Conservation (phyloP, 306 rosid genomes). For the Sicyos baderoa region DNA sequence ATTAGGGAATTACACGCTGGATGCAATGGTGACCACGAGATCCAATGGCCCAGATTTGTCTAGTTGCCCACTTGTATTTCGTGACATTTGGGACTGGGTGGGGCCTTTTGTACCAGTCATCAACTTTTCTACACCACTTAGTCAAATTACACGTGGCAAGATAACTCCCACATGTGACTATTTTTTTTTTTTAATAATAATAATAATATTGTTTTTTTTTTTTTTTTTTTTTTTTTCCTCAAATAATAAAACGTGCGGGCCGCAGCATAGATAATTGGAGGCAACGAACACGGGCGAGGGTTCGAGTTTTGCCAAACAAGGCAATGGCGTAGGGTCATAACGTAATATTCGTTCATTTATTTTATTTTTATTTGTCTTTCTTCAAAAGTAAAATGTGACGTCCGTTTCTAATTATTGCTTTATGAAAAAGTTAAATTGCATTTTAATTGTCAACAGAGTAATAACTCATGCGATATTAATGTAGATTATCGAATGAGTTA, state of each 20-base stretch:
- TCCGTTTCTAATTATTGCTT: too few species aligned
- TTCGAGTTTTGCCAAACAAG: neutral
- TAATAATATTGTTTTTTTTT: neutral
- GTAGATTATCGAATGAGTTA: too few species aligned
- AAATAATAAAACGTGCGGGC: neutral
- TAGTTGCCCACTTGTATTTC: too few species aligned
- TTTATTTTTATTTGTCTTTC: neutral
- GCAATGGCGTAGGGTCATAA: neutral
- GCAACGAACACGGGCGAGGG: neutral
- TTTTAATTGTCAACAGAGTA: too few species aligned
- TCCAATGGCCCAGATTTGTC: slow-evolving; percentile 10
- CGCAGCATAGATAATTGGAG: neutral
- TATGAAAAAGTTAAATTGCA: too few species aligned
- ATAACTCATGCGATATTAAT: too few species aligned
- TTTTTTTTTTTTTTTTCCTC: neutral
- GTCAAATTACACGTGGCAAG: neutral
- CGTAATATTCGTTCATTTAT: neutral
- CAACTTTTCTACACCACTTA: neutral
- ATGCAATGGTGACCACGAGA: slow-evolving; percentile 6
- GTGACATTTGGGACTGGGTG: too few species aligned
- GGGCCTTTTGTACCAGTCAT: neutral
- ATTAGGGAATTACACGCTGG: slow-evolving; percentile 16
- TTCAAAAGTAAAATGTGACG: neutral
- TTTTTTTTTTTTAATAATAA: neutral
- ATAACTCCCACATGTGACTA: neutral